Evolutionary conservation across 768 basidiomycete species (phyloP).

Genomic region (Pleurotus djamor): DNA sequence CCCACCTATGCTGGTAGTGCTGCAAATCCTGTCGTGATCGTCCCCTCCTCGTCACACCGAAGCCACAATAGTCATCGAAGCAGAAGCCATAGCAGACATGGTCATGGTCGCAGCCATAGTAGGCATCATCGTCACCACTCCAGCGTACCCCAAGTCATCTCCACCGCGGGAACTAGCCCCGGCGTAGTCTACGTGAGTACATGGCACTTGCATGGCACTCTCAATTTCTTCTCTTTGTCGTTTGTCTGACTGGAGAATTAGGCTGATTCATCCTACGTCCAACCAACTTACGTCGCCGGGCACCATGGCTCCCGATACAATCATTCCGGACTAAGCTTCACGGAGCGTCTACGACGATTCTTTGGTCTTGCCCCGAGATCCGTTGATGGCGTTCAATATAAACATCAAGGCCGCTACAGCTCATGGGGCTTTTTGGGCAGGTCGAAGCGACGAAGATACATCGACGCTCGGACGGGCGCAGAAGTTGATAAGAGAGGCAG

Average conservation of each 20-base stretch:
- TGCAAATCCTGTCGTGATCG: not conserved
- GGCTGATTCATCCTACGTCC: not conserved
- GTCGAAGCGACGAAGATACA: slow-evolving; percentile 44
- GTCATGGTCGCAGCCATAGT: not conserved
- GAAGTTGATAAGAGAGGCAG: slow-evolving; percentile 59
- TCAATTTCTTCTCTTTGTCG: not conserved
- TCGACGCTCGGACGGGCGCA: slow-evolving; percentile 45
- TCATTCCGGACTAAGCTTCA: slow-evolving; percentile 29
- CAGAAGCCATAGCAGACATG: slow-evolving; percentile 6
- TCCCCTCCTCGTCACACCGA: not conserved
- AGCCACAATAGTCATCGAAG: slow-evolving; percentile 7
- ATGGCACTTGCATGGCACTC: not conserved
- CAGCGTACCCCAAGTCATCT: not conserved
- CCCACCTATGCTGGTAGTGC: slow-evolving; percentile 1
- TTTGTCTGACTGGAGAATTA: not conserved
- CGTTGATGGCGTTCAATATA: slow-evolving; percentile 24
- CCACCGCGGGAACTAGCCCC: not conserved
- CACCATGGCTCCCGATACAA: slow-evolving; percentile 15
- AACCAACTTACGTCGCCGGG: slow-evolving; percentile 13
- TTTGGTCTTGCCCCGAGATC: slow-evolving; percentile 43
- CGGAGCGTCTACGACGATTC: slow-evolving; percentile 49
- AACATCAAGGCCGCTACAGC: slow-evolving; percentile 39
- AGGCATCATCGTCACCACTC: slow-evolving; percentile 8
- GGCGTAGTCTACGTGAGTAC: slow-evolving; percentile 1
- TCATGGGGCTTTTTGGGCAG: slow-evolving; percentile 59